Evolutionary conservation across 179 eudicot species (phyloP), one percentile per base, ranked within the genome.

Genomic region (Beta macrorhiza): DNA sequence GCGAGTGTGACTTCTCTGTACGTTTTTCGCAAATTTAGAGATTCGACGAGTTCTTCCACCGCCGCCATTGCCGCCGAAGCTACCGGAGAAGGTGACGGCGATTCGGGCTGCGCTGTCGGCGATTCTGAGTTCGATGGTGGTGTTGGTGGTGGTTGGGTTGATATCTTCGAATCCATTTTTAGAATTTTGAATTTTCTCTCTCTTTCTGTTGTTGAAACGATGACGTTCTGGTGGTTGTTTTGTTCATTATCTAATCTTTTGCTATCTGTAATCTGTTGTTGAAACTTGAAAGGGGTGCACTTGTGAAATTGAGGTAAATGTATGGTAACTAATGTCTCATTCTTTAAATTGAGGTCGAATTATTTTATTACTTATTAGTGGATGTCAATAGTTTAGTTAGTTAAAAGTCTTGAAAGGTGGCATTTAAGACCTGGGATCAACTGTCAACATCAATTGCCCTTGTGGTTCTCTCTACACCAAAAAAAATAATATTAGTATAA

Each of bases 1-100:
- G 95, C 98, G 9, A 93, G 92, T 3, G 91, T 92, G 1, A 93
- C 94, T 77, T 95, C 97, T 72, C 95, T 81, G 86, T 90, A 89
- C 22, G 89, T 22, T 32, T 90, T 85, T 44, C 90, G 87, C 64
- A 82, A 77, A 7, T 92, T 89, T 0, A 92, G 87, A 65, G 94
- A 91, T 14, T 82, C 84, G 10, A 94, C 87, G 19, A 93, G 86
- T 14, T 91, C 96, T 7, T 72, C 80, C 42, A 91, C 92, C 59
- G 86, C 89, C 78, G 91, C 81, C 77, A 83, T 79, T 57, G 82
- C 85, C 55, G 85, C 78, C 63, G 82, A 15, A 0, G 82, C 53
- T 56, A 84, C 20, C 69, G 84, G 75, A 11, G 79, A 52, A 0
- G 82, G 57, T 52, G 87, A 49, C 55, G 81, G 68, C 11, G 78